Percentiles rank a stretch among this genome's conserved stretches.
phyloP scores from a whole-genome alignment of 768 basidiomycete genomes.

The Rhodotorula graminis region DNA sequence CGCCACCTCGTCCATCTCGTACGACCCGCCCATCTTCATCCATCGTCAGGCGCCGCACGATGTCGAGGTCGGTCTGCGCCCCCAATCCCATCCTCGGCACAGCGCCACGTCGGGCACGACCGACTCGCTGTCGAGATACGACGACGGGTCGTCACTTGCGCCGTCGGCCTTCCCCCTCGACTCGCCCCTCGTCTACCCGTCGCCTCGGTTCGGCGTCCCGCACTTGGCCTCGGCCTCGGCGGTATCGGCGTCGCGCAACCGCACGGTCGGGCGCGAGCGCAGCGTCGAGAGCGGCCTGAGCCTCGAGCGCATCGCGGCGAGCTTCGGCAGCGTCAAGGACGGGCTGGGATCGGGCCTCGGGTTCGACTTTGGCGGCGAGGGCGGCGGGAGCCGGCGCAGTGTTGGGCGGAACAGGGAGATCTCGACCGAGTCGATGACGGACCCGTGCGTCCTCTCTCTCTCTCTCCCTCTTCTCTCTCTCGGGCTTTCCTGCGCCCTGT shows the following conservation, averaged over 20 bases:
- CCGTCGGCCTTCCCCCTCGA: neutral
- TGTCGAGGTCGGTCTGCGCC: neutral
- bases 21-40: slow-evolving; percentile 1
- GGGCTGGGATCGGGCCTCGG: neutral
- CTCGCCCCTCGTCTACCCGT: neutral
- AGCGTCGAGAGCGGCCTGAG: neutral
- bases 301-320: slow-evolving; percentile 5
- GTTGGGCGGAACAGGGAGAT: neutral
- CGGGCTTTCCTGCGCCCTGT: too few relatives aligned
- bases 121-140: slow-evolving; percentile 2
- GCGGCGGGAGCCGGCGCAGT: neutral
- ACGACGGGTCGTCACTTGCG: neutral
- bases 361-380: neutral
- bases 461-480: neutral
- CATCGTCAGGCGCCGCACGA: neutral
- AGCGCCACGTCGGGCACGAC: neutral
- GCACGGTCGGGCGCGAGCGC: neutral
- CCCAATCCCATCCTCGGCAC: neutral
- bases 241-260: too few relatives aligned
- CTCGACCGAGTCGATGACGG: slow-evolving; percentile 4
- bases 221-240: too few relatives aligned
- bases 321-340: neutral
- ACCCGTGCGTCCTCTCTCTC: neutral
- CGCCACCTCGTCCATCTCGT: neutral
- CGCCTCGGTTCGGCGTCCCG: neutral